phyloP scores from a whole-genome alignment of 768 basidiomycete species.

The Antrodiella citrinella region DNA sequence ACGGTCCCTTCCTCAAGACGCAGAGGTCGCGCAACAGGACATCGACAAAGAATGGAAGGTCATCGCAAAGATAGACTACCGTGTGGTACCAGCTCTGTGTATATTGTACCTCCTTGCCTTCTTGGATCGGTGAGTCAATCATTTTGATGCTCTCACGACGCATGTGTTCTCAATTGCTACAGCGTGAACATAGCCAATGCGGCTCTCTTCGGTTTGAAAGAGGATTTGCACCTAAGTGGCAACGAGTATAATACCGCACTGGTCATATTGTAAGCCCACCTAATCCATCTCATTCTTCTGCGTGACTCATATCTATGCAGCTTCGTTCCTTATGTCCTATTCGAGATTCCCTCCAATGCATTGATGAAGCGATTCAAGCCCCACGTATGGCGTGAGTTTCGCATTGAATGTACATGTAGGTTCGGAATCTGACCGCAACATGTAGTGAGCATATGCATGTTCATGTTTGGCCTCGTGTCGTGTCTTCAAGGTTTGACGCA shows the following conservation, averaged over 20 bases:
- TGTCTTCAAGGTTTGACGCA: constrained; percentile 25
- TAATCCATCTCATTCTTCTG: neutral
- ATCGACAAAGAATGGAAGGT: constrained; percentile 23
- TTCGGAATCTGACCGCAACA: neutral
- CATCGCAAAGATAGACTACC: constrained; percentile 27
- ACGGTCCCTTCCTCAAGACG: neutral
- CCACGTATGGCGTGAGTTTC: constrained; percentile 23
- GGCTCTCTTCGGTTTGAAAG: constrained; percentile 22
- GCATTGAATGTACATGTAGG: neutral
- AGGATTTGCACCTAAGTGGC: constrained; percentile 20
- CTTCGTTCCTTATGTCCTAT: constrained; percentile 26
- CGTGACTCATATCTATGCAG: constrained; percentile 4
- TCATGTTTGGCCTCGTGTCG: constrained; percentile 29
- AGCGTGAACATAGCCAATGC: constrained; percentile 27
- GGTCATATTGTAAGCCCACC: constrained; percentile 22
- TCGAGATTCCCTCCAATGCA: constrained; percentile 29
- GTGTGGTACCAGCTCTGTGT: constrained; percentile 33
- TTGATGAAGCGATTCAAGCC: constrained; percentile 29
- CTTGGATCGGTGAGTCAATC: constrained; percentile 23
- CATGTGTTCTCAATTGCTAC: neutral
- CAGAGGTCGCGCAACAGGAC: constrained; percentile 3
- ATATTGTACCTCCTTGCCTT: constrained; percentile 36
- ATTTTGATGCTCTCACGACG: neutral
- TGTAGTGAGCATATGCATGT: constrained; percentile 27
- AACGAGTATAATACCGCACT: constrained; percentile 24